Percentiles rank a stretch among this genome's conserved stretches.
phyloP scores from a whole-genome alignment of 1,284 basidiomycete species.

The Cutaneotrichosporon cavernicola region DNA sequence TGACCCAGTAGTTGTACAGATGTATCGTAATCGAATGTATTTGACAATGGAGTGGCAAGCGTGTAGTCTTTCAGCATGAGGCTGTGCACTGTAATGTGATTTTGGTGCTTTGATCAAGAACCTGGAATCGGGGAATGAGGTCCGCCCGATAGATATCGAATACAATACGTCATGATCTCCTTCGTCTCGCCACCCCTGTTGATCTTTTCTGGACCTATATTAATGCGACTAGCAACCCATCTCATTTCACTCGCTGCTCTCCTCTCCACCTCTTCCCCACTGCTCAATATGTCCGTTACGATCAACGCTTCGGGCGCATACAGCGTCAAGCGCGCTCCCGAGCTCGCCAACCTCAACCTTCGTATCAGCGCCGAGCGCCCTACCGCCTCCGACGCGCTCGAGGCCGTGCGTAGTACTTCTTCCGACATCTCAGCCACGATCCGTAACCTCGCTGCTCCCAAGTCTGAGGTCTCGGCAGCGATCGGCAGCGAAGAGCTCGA shows the following conservation, averaged over 20 bases:
- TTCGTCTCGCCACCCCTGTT: neutral
- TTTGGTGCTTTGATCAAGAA: too few species aligned
- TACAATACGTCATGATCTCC: neutral
- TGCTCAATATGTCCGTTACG: neutral
- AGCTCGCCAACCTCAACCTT: conserved; percentile 14
- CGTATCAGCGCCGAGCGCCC: conserved; percentile 5
- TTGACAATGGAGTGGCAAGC: neutral
- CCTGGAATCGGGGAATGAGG: neutral
- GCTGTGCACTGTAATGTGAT: too few species aligned
- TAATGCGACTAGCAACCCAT: neutral
- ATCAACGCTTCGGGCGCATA: conserved; percentile 10
- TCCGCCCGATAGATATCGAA: neutral
- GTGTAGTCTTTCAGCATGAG: too few species aligned
- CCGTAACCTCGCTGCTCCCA: conserved; percentile 9
- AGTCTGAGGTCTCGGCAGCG: conserved; percentile 1
- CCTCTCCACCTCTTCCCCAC: neutral
- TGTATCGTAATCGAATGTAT: neutral
- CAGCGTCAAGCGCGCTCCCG: conserved; percentile 14
- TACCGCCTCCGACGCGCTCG: neutral
- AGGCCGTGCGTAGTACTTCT: neutral
- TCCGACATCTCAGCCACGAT: neutral
- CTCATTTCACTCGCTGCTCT: neutral
- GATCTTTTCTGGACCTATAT: neutral
- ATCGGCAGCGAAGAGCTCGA: conserved; percentile 17
- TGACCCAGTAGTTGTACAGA: neutral